Percentiles rank a stretch among this genome's conserved stretches.
phyloP scores from a whole-genome alignment of 192 early-diverging fungal species.

The Glomus cerebriforme region DNA sequence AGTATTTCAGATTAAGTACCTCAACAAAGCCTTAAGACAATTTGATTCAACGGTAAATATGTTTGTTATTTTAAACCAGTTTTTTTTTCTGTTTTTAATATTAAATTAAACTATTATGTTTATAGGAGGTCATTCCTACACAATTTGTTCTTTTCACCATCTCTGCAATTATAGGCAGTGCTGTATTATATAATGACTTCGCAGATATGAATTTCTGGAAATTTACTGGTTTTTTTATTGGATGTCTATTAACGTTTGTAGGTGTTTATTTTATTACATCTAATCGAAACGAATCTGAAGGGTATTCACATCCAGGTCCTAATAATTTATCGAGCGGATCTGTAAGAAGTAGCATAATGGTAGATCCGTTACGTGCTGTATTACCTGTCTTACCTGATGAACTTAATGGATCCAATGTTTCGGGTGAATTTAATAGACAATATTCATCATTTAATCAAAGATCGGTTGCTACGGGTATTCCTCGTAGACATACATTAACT shows the following conservation, averaged over 20 bases:
- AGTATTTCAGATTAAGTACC: slow-evolving; percentile 63
- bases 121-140: slow-evolving; percentile 69
- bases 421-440: slow-evolving; percentile 9
- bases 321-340: slow-evolving; percentile 26
- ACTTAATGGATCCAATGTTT: slow-evolving; percentile 23
- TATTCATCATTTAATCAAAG: slow-evolving; percentile 18
- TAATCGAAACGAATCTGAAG: slow-evolving; percentile 40
- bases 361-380: slow-evolving; percentile 23
- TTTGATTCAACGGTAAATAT: slow-evolving; percentile 61
- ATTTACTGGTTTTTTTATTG: slow-evolving; percentile 52
- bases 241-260: slow-evolving; percentile 62
- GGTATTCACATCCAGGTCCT: slow-evolving; percentile 4
- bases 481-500: neutral
- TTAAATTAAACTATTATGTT: slow-evolving; percentile 28
- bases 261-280: slow-evolving; percentile 74
- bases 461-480: slow-evolving; percentile 17
- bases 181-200: slow-evolving; percentile 69
- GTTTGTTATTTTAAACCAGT: neutral
- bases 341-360: slow-evolving; percentile 26
- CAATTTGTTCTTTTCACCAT: slow-evolving; percentile 78
- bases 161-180: slow-evolving; percentile 68
- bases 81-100: slow-evolving; percentile 7
- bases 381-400: slow-evolving; percentile 6
- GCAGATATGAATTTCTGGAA: slow-evolving; percentile 52
- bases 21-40: slow-evolving; percentile 66